Percentiles rank a stretch among this genome's conserved stretches.
Evolutionary conservation across 345 rosid genomes (phyloP).

Genomic region (Draba incana): DNA sequence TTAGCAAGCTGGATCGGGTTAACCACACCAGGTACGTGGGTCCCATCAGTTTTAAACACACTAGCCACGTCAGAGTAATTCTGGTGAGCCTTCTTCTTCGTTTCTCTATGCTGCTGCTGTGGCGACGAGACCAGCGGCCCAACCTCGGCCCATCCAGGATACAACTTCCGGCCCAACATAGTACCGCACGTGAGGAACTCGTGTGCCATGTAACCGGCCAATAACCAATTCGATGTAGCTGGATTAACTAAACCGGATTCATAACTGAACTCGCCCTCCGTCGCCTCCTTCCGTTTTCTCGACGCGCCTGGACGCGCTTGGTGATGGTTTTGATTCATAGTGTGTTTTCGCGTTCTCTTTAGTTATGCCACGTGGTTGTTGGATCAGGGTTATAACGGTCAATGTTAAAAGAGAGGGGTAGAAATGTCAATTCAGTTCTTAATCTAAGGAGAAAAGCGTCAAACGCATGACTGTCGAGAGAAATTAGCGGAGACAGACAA

Average conservation of each 20-base stretch:
- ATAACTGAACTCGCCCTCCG: conserved; percentile 36
- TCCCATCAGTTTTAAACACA: conserved; percentile 59
- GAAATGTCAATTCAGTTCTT: neutral
- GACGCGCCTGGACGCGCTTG: conserved; percentile 46
- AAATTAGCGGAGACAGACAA: conserved; percentile 30
- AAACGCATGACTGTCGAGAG: conserved; percentile 16
- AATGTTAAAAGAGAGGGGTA: conserved; percentile 17
- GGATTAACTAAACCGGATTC: conserved; percentile 1
- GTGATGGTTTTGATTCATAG: conserved; percentile 48
- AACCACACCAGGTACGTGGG: conserved; percentile 68
- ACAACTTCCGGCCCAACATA: conserved; percentile 53
- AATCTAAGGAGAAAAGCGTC: conserved; percentile 41
- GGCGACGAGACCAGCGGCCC: conserved; percentile 33
- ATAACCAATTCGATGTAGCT: conserved; percentile 45
- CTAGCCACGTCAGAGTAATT: conserved; percentile 67
- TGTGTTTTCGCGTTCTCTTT: conserved; percentile 11
- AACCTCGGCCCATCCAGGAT: conserved; percentile 45
- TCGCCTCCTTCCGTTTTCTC: conserved; percentile 57
- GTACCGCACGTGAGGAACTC: conserved; percentile 69
- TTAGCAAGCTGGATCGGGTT: conserved; percentile 72
- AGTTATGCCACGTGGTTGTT: conserved; percentile 36
- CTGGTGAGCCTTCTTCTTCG: conserved; percentile 36
- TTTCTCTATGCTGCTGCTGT: conserved; percentile 34
- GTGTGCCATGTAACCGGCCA: conserved; percentile 78
- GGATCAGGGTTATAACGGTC: conserved; percentile 12